Evolutionary conservation across 768 basidiomycete species (phyloP).

Genomic region (Tylopilus sp.): DNA sequence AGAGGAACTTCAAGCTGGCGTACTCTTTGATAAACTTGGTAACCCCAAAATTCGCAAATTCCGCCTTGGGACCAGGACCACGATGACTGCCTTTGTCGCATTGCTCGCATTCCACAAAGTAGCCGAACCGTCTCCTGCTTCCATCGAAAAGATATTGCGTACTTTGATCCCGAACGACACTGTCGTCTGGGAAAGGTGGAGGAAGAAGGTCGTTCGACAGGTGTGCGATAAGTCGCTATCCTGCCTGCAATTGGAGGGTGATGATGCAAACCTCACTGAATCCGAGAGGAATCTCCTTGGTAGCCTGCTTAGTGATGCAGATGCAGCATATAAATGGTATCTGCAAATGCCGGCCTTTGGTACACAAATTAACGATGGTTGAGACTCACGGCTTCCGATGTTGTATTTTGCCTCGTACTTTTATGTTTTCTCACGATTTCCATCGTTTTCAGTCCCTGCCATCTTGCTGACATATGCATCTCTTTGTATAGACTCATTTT

Average conservation of each 20-base stretch:
- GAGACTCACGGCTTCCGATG: neutral
- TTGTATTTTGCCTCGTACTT: neutral
- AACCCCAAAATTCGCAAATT: constrained; percentile 11
- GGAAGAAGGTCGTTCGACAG: constrained; percentile 11
- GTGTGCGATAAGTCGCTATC: constrained; percentile 6
- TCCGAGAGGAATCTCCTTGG: constrained; percentile 4
- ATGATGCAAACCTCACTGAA: neutral
- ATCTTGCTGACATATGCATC: too few relatives aligned
- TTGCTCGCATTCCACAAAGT: constrained; percentile 13
- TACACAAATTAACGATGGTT: neutral
- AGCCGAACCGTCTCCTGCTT: neutral
- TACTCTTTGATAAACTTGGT: constrained; percentile 17
- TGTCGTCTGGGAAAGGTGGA: constrained; percentile 20
- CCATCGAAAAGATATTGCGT: constrained; percentile 10
- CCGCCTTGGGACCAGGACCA: constrained; percentile 15
- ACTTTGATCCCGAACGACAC: constrained; percentile 22
- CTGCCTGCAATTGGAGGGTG: neutral
- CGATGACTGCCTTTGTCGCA: constrained; percentile 11
- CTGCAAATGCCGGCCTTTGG: neutral
- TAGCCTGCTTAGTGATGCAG: constrained; percentile 19
- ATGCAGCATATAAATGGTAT: constrained; percentile 11
- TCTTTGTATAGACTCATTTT: too few relatives aligned
- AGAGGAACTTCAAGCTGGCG: constrained; percentile 17
- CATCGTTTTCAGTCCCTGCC: too few relatives aligned
- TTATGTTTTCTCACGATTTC: neutral